Conservation (phyloP, 2,329 filamentous ascomycete species). For the Aspergillus sp. region DNA sequence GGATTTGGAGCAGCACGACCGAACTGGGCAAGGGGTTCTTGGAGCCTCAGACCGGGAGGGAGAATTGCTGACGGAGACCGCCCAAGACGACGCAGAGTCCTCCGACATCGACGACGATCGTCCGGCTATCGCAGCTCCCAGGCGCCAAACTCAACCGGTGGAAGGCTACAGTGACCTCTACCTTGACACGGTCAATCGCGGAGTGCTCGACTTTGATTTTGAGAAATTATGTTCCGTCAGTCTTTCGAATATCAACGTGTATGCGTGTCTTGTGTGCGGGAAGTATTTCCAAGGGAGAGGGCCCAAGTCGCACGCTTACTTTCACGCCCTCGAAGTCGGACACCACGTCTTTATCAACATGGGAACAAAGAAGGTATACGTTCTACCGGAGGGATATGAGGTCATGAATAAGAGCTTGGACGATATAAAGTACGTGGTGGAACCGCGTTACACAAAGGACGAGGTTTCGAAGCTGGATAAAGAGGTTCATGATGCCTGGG, state of each 20-base stretch:
- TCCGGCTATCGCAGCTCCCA: slow-evolving; percentile 28
- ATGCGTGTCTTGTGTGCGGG: slow-evolving; percentile 94
- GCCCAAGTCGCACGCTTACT: slow-evolving; percentile 91
- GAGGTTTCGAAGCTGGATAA: slow-evolving; percentile 75
- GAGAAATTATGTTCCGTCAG: slow-evolving; percentile 96
- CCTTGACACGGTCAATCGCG: slow-evolving; percentile 90
- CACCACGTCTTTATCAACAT: slow-evolving; percentile 99
- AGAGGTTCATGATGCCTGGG: slow-evolving; percentile 53
- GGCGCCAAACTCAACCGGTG: slow-evolving; percentile 65
- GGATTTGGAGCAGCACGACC: slow-evolving; percentile 27
- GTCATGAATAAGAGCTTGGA: slow-evolving; percentile 89
- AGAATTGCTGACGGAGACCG: slow-evolving; percentile 32
- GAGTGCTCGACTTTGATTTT: slow-evolving; percentile 93
- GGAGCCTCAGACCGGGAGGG: slow-evolving; percentile 64
- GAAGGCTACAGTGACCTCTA: slow-evolving; percentile 93
- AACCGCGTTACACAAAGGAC: slow-evolving; percentile 71
- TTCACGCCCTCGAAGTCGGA: slow-evolving; percentile 86
- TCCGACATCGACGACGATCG: slow-evolving; percentile 30
- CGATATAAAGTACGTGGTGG: slow-evolving; percentile 96
- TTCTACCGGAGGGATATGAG: slow-evolving; percentile 88
- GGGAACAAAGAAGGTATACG: slow-evolving; percentile 45
- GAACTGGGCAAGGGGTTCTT: slow-evolving; percentile 29
- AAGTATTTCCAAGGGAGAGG: slow-evolving; percentile 94
- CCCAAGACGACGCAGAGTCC: slow-evolving; percentile 15
- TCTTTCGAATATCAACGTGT: slow-evolving; percentile 96